Conservation (phyloP, 163 green algal genomes). For the Scenedesmus sp. region DNA sequence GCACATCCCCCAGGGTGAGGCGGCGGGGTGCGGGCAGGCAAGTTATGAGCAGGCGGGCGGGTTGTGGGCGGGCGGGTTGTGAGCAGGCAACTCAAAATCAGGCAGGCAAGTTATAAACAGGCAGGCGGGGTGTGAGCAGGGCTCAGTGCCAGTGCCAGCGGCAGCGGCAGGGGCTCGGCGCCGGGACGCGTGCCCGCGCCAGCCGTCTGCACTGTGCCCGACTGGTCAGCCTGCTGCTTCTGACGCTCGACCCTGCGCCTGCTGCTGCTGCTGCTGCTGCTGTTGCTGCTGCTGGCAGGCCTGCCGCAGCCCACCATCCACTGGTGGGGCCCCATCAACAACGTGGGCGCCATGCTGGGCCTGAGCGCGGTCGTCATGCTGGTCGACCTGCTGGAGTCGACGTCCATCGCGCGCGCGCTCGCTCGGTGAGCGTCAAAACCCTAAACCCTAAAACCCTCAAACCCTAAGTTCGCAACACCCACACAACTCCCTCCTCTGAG, state of each 20-base stretch:
- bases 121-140: too few relatives aligned
- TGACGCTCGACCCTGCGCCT: not conserved
- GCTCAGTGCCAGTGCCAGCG: too few relatives aligned
- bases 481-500: too few relatives aligned
- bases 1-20: constrained; percentile 55
- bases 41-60: too few relatives aligned
- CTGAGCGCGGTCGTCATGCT: constrained; percentile 52
- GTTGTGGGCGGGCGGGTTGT: too few relatives aligned
- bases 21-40: not conserved
- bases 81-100: too few relatives aligned
- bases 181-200: too few relatives aligned
- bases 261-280: constrained; percentile 3
- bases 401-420: constrained; percentile 47
- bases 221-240: not conserved
- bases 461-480: too few relatives aligned
- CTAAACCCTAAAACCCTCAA: too few relatives aligned
- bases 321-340: constrained; percentile 72
- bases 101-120: too few relatives aligned
- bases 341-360: constrained; percentile 64
- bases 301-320: constrained; percentile 68
- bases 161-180: too few relatives aligned
- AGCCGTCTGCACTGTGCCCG: too few relatives aligned
- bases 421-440: constrained; percentile 8
- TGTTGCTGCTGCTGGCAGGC: constrained; percentile 37
- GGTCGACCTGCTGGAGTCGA: constrained; percentile 55